Conservation (phyloP, 2,329 filamentous ascomycete species). For the Hypoxylon rubiginosum region DNA sequence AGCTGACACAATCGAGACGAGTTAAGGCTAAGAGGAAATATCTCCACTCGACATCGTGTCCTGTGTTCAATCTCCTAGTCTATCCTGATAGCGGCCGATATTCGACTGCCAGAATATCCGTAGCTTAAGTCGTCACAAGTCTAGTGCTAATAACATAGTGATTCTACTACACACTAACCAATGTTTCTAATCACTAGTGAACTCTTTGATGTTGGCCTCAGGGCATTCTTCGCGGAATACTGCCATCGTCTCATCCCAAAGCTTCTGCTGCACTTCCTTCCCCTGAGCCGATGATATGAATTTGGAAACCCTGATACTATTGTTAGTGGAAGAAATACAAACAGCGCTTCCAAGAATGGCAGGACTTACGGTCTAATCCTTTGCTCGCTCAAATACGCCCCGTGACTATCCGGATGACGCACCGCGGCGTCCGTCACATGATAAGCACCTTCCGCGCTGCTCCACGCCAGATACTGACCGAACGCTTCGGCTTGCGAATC, state of each 20-base stretch:
- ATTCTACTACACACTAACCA: neutral
- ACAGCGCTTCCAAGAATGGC: neutral
- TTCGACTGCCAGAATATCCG: too few relatives aligned
- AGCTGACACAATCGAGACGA: neutral
- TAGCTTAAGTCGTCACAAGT: neutral
- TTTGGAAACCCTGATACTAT: constrained; percentile 17
- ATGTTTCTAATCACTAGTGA: constrained; percentile 9
- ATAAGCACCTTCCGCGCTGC: constrained; percentile 25
- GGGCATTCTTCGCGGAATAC: constrained; percentile 30
- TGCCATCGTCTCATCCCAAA: constrained; percentile 39
- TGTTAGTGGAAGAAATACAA: constrained; percentile 2
- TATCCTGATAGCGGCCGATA: too few relatives aligned
- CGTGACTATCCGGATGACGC: constrained; percentile 32
- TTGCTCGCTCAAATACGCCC: constrained; percentile 37
- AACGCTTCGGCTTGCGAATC: constrained; percentile 16
- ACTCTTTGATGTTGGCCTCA: constrained; percentile 26
- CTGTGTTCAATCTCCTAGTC: too few relatives aligned
- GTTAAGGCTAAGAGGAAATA: neutral
- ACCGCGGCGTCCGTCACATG: constrained; percentile 36
- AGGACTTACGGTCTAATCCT: constrained; percentile 34
- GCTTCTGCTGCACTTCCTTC: constrained; percentile 19
- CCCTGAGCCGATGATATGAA: constrained; percentile 30
- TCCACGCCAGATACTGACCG: constrained; percentile 25
- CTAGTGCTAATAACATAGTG: neutral
- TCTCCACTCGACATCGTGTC: too few relatives aligned